Conservation (phyloP, 495 filamentous ascomycete genomes). For the Daldinia concentrica region DNA sequence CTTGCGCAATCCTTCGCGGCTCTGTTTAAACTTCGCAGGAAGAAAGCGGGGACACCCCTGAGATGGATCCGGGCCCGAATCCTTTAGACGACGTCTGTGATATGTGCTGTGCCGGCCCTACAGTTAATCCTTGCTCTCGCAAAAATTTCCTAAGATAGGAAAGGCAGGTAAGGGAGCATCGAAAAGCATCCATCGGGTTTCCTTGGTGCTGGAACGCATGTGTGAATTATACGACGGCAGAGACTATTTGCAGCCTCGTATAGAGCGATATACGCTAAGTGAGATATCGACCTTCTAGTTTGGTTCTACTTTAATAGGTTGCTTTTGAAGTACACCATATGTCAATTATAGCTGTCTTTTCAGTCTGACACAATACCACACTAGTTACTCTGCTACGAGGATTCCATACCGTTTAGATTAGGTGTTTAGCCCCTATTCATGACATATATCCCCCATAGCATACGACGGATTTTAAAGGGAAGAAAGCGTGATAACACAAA, state of each 20-base stretch:
- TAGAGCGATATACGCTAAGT: neutral
- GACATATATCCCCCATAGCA: too few relatives aligned
- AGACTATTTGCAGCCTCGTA: neutral
- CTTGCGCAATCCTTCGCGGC: neutral
- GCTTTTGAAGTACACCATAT: too few relatives aligned
- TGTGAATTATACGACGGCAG: neutral
- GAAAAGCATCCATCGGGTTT: neutral
- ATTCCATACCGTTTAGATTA: too few relatives aligned
- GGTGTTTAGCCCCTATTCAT: too few relatives aligned
- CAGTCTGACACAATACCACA: too few relatives aligned
- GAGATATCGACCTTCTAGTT: neutral
- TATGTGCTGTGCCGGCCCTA: too few relatives aligned
- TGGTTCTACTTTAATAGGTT: neutral
- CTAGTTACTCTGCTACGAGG: too few relatives aligned
- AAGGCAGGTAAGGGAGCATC: neutral
- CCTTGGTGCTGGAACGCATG: neutral
- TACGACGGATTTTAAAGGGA: too few relatives aligned
- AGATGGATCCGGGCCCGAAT: neutral
- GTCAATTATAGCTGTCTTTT: too few relatives aligned
- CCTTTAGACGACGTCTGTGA: neutral
- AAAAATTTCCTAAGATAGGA: neutral
- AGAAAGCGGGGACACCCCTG: neutral
- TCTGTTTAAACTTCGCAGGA: neutral
- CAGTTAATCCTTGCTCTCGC: neutral
- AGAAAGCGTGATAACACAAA: neutral